Base-by-base conservation (phyloP, 805 yeast species). In the Yarrowia sp. region DNA sequence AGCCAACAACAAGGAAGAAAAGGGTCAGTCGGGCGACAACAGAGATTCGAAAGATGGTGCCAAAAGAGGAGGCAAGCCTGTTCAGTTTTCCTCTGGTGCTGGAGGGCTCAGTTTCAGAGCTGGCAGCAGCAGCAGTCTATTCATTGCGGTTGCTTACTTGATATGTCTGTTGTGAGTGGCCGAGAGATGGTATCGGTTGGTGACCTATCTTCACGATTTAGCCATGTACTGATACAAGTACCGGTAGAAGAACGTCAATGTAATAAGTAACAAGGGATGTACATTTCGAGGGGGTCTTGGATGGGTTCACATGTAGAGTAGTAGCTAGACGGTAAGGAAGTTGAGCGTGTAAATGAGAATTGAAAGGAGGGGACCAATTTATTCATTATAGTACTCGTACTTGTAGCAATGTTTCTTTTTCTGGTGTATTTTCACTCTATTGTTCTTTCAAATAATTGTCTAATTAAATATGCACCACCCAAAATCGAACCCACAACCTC, bases 121-220 rank as follows among this genome's bases (percentile, higher is more conserved):
- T 2, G 61, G 38, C n/a, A 58, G 64, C 19, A 58, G 64, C 64
- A 58, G n/a, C 64, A 58, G 64, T 33, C 50, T 58, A 4, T 58
- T 58, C 50, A 58, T 58, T 58, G 64, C 64, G 4, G 50, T 58
- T 24, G 64, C 42, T 10, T 58, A 58, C 30, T 8, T 58, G 64
- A 58, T 58, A 12, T 58, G 50, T 33, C 40, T 58, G 12, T 14
- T 58, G 33, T 58, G 53, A 56, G 36, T 52, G 1, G 19, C 24
- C 1, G 49, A 44, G 15, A 15, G 39, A 34, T 46, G 50, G 34
- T 17, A 10, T 17, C n/a, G 12, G 24, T 24, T 49, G 39, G 13
- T 49, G 55, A 9, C 9, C 30, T 50, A 17, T 49, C 15, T 15
- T 24, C 10, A 33, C 3, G 38, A 33, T 20, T 17, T 20, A 30